These are phyloP conservation scores for Pisolithus thermaeus DNA, from an alignment of 1,284 basidiomycete genomes.

Conservation along the genomic window DNA sequence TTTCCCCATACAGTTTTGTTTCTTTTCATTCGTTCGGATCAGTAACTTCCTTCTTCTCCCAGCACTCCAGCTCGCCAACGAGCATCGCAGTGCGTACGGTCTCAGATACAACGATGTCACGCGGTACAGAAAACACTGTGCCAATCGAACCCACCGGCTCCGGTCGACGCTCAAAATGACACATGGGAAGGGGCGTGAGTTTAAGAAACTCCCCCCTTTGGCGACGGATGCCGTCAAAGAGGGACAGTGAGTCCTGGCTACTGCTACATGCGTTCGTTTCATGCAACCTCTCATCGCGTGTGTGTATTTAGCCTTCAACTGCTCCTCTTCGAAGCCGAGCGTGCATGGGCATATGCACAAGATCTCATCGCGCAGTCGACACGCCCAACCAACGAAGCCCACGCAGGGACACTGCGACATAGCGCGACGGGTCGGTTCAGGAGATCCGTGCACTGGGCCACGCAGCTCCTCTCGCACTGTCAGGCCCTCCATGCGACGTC, in stretches of 20 bases:
- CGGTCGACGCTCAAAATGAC: slow-evolving; percentile 80
- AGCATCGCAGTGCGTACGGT: slow-evolving; percentile 88
- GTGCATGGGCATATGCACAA: slow-evolving; percentile 89
- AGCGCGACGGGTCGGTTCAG: slow-evolving; percentile 79
- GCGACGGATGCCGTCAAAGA: slow-evolving; percentile 64
- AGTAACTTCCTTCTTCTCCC: slow-evolving; percentile 5
- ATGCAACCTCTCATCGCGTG: not conserved
- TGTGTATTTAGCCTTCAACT: slow-evolving; percentile 63
- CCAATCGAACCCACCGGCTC: slow-evolving; percentile 84
- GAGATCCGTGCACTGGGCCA: slow-evolving; percentile 80
- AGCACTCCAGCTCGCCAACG: slow-evolving; percentile 82
- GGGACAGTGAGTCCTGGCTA: slow-evolving; percentile 65
- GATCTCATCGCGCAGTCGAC: slow-evolving; percentile 60
- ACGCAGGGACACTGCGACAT: slow-evolving; percentile 57
- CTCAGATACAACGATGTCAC: slow-evolving; percentile 84
- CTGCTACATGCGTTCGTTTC: not conserved
- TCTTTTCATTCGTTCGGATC: no score
- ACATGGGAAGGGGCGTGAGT: slow-evolving; percentile 85
- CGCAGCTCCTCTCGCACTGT: slow-evolving; percentile 71
- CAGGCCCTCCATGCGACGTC: slow-evolving; percentile 53
- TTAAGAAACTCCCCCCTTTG: slow-evolving; percentile 73
- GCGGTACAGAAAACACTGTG: slow-evolving; percentile 81
- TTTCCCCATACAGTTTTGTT: not conserved
- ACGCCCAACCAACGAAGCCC: slow-evolving; percentile 46
- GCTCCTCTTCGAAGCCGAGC: slow-evolving; percentile 83